Evolutionary conservation across 2,329 filamentous ascomycete genomes (phyloP).

Genomic region (Lecanicillium sp.): DNA sequence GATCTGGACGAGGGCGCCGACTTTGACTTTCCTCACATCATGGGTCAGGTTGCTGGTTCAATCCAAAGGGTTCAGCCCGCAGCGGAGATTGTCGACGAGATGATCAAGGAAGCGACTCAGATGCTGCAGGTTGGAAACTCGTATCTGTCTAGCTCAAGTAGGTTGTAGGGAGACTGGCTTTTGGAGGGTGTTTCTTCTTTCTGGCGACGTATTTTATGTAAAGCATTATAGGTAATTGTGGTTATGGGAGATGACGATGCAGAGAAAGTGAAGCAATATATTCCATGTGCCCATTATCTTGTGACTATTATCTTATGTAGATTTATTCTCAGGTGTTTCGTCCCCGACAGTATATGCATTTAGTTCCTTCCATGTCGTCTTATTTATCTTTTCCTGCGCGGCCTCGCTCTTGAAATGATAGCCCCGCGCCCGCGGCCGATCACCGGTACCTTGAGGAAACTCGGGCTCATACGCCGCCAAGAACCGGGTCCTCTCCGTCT

Average conservation of each 20-base stretch:
- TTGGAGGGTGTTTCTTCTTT: too few species aligned
- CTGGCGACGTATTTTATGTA: too few species aligned
- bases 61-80: conserved; percentile 75
- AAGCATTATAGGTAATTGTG: too few species aligned
- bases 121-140: conserved; percentile 54
- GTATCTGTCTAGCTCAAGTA: conserved; percentile 47
- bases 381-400: conserved; percentile 58
- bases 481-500: conserved; percentile 37
- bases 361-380: conserved; percentile 56
- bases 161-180: conserved; percentile 25
- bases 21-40: conserved; percentile 78
- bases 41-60: conserved; percentile 85
- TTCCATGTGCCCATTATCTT: too few species aligned
- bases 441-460: conserved; percentile 65
- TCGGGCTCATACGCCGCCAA: conserved; percentile 53
- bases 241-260: too few species aligned
- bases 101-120: conserved; percentile 69
- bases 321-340: too few species aligned
- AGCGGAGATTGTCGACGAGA: conserved; percentile 76
- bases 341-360: conserved; percentile 10
- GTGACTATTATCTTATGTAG: too few species aligned
- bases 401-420: conserved; percentile 72
- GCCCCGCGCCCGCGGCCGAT: conserved; percentile 70
- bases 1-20: conserved; percentile 79
- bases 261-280: too few species aligned